Evolutionary conservation across 306 rosid species (phyloP).

Genomic region (Alnus glutinosa): DNA sequence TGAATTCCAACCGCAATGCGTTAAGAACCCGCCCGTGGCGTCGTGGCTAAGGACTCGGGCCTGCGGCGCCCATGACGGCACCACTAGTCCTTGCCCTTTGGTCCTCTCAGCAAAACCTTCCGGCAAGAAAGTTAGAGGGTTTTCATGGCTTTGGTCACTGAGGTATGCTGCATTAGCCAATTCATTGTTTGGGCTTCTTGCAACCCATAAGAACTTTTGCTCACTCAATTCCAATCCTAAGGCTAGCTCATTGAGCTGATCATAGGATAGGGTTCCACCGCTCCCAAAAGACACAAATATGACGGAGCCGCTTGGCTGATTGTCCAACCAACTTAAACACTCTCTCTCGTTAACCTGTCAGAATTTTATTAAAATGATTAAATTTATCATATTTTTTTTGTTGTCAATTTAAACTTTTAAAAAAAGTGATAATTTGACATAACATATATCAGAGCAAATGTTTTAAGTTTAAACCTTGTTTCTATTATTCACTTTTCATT

Average conservation of each 20-base stretch:
- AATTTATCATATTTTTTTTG: too few species aligned
- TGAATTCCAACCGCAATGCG: slow-evolving; percentile 39
- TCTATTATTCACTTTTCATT: too few species aligned
- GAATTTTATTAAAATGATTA: too few species aligned
- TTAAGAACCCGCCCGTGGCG: slow-evolving; percentile 31
- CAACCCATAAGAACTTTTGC: slow-evolving; percentile 31
- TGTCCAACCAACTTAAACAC: slow-evolving; percentile 30
- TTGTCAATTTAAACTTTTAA: too few species aligned
- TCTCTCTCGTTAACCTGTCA: background rate
- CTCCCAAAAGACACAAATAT: slow-evolving; percentile 35
- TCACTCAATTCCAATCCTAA: slow-evolving; percentile 33
- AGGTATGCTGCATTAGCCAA: slow-evolving; percentile 21
- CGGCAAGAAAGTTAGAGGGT: slow-evolving; percentile 24
- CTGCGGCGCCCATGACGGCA: slow-evolving; percentile 39
- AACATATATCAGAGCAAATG: too few species aligned
- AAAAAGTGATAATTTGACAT: too few species aligned
- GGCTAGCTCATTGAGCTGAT: slow-evolving; percentile 33
- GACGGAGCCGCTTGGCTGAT: slow-evolving; percentile 28
- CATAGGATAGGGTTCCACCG: slow-evolving; percentile 35
- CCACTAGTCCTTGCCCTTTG: slow-evolving; percentile 26
- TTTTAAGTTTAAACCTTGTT: too few species aligned
- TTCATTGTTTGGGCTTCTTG: slow-evolving; percentile 18
- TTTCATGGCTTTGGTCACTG: background rate
- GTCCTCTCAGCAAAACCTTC: slow-evolving; percentile 30
- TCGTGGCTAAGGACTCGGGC: slow-evolving; percentile 23